Percentiles rank a stretch among this genome's conserved stretches.
phyloP scores from a whole-genome alignment of 176 grass and related monocot species.

The Oryza longistaminata region DNA sequence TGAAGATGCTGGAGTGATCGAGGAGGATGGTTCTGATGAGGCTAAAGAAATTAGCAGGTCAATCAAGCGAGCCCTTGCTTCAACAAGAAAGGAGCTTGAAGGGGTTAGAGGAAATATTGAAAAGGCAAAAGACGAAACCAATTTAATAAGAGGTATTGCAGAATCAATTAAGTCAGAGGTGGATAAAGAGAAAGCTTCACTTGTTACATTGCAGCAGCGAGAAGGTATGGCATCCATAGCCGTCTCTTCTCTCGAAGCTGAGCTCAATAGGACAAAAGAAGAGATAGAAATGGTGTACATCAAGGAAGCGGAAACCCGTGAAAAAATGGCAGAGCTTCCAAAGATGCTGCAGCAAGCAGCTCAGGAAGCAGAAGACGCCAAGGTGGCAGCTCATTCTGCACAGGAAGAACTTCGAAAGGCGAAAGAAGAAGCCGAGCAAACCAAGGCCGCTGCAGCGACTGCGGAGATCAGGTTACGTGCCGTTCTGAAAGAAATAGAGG shows the following conservation, averaged over 20 bases:
- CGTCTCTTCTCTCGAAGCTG: slow-evolving; percentile 83
- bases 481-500: slow-evolving; percentile 86
- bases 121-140: slow-evolving; percentile 58
- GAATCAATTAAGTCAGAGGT: slow-evolving; percentile 62
- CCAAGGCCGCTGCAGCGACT: slow-evolving; percentile 64
- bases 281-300: slow-evolving; percentile 63
- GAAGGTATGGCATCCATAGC: slow-evolving; percentile 86
- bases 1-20: slow-evolving; percentile 46
- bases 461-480: slow-evolving; percentile 64
- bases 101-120: slow-evolving; percentile 59
- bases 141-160: slow-evolving; percentile 52
- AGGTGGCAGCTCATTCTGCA: slow-evolving; percentile 54
- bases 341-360: slow-evolving; percentile 83
- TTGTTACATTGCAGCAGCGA: slow-evolving; percentile 74
- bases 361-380: slow-evolving; percentile 75
- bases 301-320: slow-evolving; percentile 66
- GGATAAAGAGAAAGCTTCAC: slow-evolving; percentile 63
- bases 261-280: slow-evolving; percentile 68
- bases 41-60: slow-evolving; percentile 55
- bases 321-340: slow-evolving; percentile 74
- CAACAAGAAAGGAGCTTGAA: slow-evolving; percentile 64
- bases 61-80: slow-evolving; percentile 62
- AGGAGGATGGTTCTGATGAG: slow-evolving; percentile 52
- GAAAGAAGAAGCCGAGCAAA: slow-evolving; percentile 77
- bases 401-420: slow-evolving; percentile 77